phyloP scores from a whole-genome alignment of 2,329 filamentous ascomycete species.

The Pleurostoma richardsiae region DNA sequence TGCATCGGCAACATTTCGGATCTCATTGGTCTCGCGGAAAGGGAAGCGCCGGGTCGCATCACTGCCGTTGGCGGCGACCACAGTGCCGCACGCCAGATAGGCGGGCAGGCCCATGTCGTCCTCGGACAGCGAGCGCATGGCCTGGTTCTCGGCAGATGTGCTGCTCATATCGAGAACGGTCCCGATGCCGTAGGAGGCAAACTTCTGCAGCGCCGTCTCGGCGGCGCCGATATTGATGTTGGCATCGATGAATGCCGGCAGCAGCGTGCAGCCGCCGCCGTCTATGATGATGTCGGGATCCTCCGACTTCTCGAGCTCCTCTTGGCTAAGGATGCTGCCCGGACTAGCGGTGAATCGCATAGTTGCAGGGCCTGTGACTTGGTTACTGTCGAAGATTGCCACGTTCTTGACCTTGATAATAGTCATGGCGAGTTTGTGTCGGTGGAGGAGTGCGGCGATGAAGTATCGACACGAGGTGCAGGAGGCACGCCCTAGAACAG shows the following conservation, averaged over 20 bases:
- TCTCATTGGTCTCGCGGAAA: not conserved
- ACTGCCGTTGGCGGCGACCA: not conserved
- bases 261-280: not conserved
- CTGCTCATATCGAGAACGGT: not conserved
- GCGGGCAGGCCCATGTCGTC: not conserved
- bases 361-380: not conserved
- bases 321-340: not conserved
- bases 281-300: not conserved
- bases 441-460: not conserved
- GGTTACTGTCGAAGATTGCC: not conserved
- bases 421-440: not conserved
- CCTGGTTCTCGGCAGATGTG: not conserved
- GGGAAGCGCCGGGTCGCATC: not conserved
- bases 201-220: not conserved
- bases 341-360: not conserved
- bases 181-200: not conserved
- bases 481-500: not conserved
- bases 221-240: not conserved
- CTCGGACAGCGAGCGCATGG: not conserved
- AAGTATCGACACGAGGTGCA: not conserved
- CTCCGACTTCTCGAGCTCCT: not conserved
- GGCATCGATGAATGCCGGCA: not conserved
- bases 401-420: not conserved
- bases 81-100: not conserved
- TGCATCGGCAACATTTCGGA: not conserved